Base-by-base conservation (phyloP, 495 filamentous ascomycete genomes). In the Xylaria cubensis region DNA sequence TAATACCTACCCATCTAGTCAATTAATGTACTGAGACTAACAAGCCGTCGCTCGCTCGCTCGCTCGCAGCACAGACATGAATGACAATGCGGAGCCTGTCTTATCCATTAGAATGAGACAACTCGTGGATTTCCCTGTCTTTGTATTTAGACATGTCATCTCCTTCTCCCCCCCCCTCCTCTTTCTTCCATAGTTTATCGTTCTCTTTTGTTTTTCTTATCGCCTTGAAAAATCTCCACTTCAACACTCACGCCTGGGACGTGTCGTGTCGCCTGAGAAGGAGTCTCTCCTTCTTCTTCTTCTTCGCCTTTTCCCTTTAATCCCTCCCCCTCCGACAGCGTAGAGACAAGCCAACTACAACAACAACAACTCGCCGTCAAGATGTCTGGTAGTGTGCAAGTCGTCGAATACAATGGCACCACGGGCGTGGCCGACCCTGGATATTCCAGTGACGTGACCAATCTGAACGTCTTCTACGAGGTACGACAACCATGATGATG, bases 381-480 rank as follows among this genome's bases (percentile, higher is more conserved):
- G 50, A 81, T 81, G 79, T 79, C 79, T 26, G 65, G 77, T 13
- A 78, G 76, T 41, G 51, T 77, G 69, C 74, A 77, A 64, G 77
- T 81, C 64, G 74, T 74, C 71, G 59, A 65, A 50, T 81, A 80
- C 73, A 78, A 80, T 74, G 79, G 79, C 72, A 77, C 70, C 58
- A 65, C 63, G n/a, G 77, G 64, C 29, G 71, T 36, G 62, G 78
- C 75, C 62, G 77, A 80, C 67, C 58, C 75, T 63, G 79, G 79
- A 2, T 80, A 78, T 44, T 68, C 74, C 26, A 74, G 71, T 68
- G 75, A 67, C 26, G 75, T 72, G 66, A 71, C 68, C 58, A 74
- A 81, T 73, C 53, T 81, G 24, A 81, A 81, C 68, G 70, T 77
- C 64, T 81, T 80, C 41, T 81, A 80, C 71, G 79, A 81, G 73